Base-by-base conservation (phyloP, 441 rosid genomes). In the Breynia disticha region DNA sequence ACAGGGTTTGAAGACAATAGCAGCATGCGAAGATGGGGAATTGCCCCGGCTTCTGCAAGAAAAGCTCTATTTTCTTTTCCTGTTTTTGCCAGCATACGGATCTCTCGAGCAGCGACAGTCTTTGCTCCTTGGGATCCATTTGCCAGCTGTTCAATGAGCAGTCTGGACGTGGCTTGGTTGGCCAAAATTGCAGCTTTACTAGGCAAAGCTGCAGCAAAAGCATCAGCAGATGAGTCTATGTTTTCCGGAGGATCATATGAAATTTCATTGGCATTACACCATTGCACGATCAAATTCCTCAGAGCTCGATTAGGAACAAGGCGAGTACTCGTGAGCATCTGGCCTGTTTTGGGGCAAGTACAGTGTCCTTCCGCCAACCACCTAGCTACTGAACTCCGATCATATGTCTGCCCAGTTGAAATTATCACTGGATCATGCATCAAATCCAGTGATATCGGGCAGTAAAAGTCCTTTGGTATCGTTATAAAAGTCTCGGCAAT, bases 281-380 rank as follows among this genome's bases (percentile, higher is more conserved):
- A 91, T 18, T 82, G 95, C 37, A 67, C 46, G 24, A 91, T 91
- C 81, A 91, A 69, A 62, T 82, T 86, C 81, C 83, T 82, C 52
- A 91, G 65, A 59, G 95, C 98, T 5, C 84, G 81, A 62, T 91
- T 86, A 0, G 98, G 84, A n/a, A 91, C 77, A 37, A 91, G 81
- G 42, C 79, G 65, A 4, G 83, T 74, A 50, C 82, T 81, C 41
- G 71, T 35, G 5, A 88, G 76, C 76, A 78, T 68, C 61, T 84
- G 97, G 35, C 95, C 97, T 0, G 97, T 88, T 67, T 88, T 88
- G 0, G 95, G 98, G 61, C 95, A 91, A 48, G 81, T 78, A 60
- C 72, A 67, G 49, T 88, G 90, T 42, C 97, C 95, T 74, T 84
- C 95, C 55, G 88, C 97, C 56, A 91, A 60, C 98, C 98, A 91